Evolutionary conservation across 208 protist genomes (phyloP).

Genomic region (Crithidia sp.): DNA sequence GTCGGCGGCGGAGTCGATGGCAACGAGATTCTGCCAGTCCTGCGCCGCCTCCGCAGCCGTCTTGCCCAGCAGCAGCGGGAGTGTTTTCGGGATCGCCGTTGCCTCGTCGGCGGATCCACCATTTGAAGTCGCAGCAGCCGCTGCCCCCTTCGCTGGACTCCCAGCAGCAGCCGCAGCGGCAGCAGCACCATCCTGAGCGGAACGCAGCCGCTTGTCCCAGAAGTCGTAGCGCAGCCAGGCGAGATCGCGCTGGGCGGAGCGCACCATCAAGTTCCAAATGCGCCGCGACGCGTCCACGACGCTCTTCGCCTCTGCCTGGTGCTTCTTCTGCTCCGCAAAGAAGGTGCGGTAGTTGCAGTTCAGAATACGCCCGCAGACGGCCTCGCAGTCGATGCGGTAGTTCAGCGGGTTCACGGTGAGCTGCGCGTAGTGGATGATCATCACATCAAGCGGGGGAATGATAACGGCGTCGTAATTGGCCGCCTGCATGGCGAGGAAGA

Average conservation of each 20-base stretch:
- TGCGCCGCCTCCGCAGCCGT: slow-evolving; percentile 14
- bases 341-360: slow-evolving; percentile 89
- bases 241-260: slow-evolving; percentile 74
- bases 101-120: slow-evolving; percentile 5
- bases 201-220: slow-evolving; percentile 64
- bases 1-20: slow-evolving; percentile 66
- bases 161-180: background rate
- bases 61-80: slow-evolving; percentile 30
- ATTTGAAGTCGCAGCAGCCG: background rate
- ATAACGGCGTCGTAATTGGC: slow-evolving; percentile 89
- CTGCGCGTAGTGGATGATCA: slow-evolving; percentile 87
- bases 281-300: slow-evolving; percentile 63
- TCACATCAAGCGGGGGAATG: slow-evolving; percentile 88
- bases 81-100: slow-evolving; percentile 24
- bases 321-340: slow-evolving; percentile 64
- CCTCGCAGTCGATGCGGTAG: slow-evolving; percentile 87
- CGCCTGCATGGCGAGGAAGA: slow-evolving; percentile 89
- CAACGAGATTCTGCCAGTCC: slow-evolving; percentile 24
- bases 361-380: slow-evolving; percentile 80
- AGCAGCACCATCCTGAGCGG: background rate
- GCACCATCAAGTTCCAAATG: slow-evolving; percentile 91
- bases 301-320: slow-evolving; percentile 58
- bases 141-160: background rate
- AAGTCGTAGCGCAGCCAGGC: slow-evolving; percentile 89
- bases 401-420: slow-evolving; percentile 65